Evolutionary conservation across 441 rosid genomes (phyloP).

Genomic region (Aquilaria agallochum): DNA sequence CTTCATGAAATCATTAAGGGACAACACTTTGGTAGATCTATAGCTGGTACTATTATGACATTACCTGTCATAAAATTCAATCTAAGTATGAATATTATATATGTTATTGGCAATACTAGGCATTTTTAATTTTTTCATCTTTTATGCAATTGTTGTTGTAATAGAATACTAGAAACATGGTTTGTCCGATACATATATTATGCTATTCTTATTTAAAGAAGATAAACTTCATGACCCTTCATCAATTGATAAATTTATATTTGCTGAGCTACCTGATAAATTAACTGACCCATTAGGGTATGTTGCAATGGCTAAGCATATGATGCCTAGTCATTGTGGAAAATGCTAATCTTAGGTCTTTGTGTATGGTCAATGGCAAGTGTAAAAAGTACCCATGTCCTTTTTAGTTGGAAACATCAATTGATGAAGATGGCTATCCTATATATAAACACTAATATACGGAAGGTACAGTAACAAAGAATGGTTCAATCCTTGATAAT

Average conservation of each 20-base stretch:
- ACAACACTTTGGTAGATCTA: neutral
- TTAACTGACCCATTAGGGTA: neutral
- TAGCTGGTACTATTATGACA: neutral
- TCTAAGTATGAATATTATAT: too few species aligned
- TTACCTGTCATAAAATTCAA: too few species aligned
- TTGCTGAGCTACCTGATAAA: slow-evolving; percentile 1
- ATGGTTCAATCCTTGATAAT: neutral
- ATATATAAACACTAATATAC: too few species aligned
- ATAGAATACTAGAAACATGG: slow-evolving; percentile 7
- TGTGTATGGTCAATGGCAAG: neutral
- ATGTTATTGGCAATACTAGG: too few species aligned
- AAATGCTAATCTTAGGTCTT: accelerated
- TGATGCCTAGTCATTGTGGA: slow-evolving; percentile 21
- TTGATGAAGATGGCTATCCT: too few species aligned
- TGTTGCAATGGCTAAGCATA: neutral
- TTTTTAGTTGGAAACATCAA: too few species aligned
- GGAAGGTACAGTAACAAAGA: neutral
- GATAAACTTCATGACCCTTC: neutral
- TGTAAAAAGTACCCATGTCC: neutral
- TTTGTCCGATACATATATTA: slow-evolving; percentile 10
- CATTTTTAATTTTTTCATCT: too few species aligned
- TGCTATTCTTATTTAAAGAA: neutral
- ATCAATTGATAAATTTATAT: neutral
- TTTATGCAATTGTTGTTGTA: neutral
- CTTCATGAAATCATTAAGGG: neutral